Evolutionary conservation across 371 early-diverging fungal genomes (phyloP), one percentile per base, ranked within the genome.

Genomic region (Mortierella sp.): DNA sequence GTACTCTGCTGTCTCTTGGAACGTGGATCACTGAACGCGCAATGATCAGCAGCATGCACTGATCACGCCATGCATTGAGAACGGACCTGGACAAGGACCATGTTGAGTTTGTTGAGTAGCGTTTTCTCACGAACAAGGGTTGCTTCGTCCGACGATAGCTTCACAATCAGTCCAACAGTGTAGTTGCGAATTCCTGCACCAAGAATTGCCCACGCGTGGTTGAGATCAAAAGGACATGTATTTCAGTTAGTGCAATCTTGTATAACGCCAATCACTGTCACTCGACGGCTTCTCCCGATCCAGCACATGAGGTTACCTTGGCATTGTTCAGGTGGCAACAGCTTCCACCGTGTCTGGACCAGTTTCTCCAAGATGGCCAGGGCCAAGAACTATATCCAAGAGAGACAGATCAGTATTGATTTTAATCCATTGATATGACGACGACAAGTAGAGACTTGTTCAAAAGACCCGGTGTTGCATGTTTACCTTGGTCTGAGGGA

Each of bases 341-440:
- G 88, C 76, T 95, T 95, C 99, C 99, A 99, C 83, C 95, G 89
- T 14, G 96, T 96, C 81, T 97, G 96, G 64, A 99, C 92, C 25
- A 98, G 89, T 72, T 94, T 94, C 78, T 99, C 99, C 56, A 99
- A 82, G 31, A 99, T 92, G 71, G 95, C 93, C 45, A 99, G 86
- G 31, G 98, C 99, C 79, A 99, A 88, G 76, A 94, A 97, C 95
- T 99, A 83, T 48, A 10, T 4, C 25, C 19, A n/a, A 48, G 48
- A 24, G 9, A 22, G 24, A 13, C 24, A 46, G 22, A 6, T 3
- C 19, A 13, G n/a, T 7, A 47, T 47, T 21, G 25, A 8, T 22
- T 27, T 14, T 29, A 27, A 50, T 50, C 50, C 29, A 16, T 17
- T 34, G 34, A 34, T 4, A 34, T 34, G n/a, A n/a, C n/a, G n/a